These are phyloP conservation scores for Sugiyamaella lignohabitans DNA, from an alignment of 805 yeast species.

Conservation along the genomic window DNA sequence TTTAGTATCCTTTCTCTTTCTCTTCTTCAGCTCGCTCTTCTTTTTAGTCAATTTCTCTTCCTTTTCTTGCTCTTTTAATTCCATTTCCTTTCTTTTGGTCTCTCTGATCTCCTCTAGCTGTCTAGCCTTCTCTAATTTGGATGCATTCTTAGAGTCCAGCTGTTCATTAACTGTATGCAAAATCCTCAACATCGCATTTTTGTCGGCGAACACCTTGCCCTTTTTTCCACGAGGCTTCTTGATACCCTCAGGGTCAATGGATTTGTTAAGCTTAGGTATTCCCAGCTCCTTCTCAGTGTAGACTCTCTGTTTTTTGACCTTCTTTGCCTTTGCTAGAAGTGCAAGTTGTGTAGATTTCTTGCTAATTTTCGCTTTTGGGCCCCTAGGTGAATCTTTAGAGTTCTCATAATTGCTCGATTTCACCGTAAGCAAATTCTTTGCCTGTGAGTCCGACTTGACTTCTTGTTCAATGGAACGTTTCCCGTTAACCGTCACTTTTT, in stretches of 20 bases:
- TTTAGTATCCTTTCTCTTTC: constrained; percentile 11
- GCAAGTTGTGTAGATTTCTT: constrained; percentile 5
- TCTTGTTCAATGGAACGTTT: constrained; percentile 34
- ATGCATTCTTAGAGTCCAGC: constrained; percentile 70
- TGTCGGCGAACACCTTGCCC: constrained; percentile 39
- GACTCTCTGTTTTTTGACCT: constrained; percentile 26
- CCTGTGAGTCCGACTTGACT: constrained; percentile 21
- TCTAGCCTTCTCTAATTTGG: constrained; percentile 83
- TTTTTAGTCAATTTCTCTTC: constrained; percentile 63
- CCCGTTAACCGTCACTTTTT: constrained; percentile 9
- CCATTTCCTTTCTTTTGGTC: constrained; percentile 78
- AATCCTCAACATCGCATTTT: constrained; percentile 65
- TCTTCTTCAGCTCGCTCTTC: constrained; percentile 26
- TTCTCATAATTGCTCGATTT: constrained; percentile 17
- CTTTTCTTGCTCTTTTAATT: constrained; percentile 65
- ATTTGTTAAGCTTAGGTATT: constrained; percentile 72
- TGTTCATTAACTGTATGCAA: constrained; percentile 77
- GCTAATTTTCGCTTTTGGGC: constrained; percentile 6
- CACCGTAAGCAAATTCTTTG: constrained; percentile 20
- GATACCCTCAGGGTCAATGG: constrained; percentile 76
- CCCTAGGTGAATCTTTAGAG: constrained; percentile 6
- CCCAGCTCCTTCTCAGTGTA: constrained; percentile 75
- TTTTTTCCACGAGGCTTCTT: constrained; percentile 75
- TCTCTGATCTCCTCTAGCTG: constrained; percentile 88
- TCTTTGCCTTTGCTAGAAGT: constrained; percentile 8